Base-by-base conservation (phyloP, 2,329 filamentous ascomycete genomes). In the Talaromyces amestolkiae region DNA sequence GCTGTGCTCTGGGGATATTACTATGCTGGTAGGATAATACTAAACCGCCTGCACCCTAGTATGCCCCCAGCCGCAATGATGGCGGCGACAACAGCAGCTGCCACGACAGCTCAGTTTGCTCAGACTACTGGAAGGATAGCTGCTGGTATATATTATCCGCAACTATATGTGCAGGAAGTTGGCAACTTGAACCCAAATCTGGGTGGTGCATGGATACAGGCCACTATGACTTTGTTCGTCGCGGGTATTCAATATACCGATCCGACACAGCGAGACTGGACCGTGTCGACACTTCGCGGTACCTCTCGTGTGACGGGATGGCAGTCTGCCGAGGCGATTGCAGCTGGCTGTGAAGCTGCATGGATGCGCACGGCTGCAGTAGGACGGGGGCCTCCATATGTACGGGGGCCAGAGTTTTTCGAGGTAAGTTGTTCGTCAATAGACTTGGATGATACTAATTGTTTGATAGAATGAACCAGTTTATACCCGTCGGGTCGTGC, bases 21-120 rank as follows among this genome's bases (percentile, higher is more conserved):
- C 75, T 91, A 96, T 77, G 91, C 94, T 83, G 89, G 89, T 0
- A 84, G 92, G 56, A 94, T 98, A 65, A 85, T 93, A 63, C 84
- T 95, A n/a, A 83, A 94, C 66, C 86, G 95, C 39, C 84, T 89
- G 0, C 93, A 97, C 70, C 95, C 95, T 0, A 86, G 86, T 27
- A 97, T 97, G 93, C 94, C 93, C 0, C 92, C 94, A 0, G 89
- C 93, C 9, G 91, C 93, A 41, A 93, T 96, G 87, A 86, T 93
- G 71, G 93, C 95, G 2, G 92, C 92, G 0, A 90, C 89, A 8
- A 84, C 96, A 68, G 88, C 91, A 10, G 92, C 92, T 0, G 81
- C 81, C 15, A 86, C 90, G 59, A 97, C 94, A 0, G 86, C 84
- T 3, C 80, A 80, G 0, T 91, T 87, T 76, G 91, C 93, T 1